These are phyloP conservation scores for Clavariopsis aquatica DNA, from an alignment of 495 filamentous ascomycete species.

Conservation along the genomic window DNA sequence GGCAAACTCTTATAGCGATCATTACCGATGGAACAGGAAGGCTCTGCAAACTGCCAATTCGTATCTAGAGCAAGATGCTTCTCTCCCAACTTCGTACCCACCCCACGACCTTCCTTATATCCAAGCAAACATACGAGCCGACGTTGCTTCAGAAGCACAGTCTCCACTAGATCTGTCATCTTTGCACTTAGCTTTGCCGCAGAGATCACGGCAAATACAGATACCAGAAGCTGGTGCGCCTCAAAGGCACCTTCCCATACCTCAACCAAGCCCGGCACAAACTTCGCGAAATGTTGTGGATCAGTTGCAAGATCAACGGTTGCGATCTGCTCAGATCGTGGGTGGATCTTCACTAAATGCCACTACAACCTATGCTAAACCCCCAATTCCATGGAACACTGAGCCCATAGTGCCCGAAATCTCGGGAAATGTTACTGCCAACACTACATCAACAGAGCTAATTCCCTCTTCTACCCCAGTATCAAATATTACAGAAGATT, in stretches of 20 bases:
- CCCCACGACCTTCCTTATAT: constrained; percentile 12
- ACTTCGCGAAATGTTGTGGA: constrained; percentile 18
- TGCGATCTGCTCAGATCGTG: constrained; percentile 22
- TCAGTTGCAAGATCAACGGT: constrained; percentile 25
- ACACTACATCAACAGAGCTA: constrained; percentile 1
- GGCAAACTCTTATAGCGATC: constrained; percentile 16
- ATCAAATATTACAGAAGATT: not conserved
- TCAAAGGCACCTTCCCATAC: constrained; percentile 31
- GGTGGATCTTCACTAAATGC: not conserved
- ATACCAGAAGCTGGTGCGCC: constrained; percentile 6
- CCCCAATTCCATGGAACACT: constrained; percentile 2
- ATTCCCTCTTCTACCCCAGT: not conserved
- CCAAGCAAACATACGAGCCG: constrained; percentile 16
- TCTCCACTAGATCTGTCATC: constrained; percentile 43
- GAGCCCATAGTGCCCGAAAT: not conserved
- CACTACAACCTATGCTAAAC: not conserved
- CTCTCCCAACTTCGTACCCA: constrained; percentile 11
- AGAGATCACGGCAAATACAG: constrained; percentile 1
- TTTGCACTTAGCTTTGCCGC: constrained; percentile 29
- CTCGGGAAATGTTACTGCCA: not conserved
- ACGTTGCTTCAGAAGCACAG: constrained; percentile 28
- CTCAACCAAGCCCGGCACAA: constrained; percentile 27
- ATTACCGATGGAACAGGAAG: constrained; percentile 13
- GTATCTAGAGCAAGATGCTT: constrained; percentile 18
- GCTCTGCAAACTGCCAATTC: constrained; percentile 1